These are phyloP conservation scores for Vicia sativa DNA, from an alignment of 306 rosid species.

Conservation along the genomic window DNA sequence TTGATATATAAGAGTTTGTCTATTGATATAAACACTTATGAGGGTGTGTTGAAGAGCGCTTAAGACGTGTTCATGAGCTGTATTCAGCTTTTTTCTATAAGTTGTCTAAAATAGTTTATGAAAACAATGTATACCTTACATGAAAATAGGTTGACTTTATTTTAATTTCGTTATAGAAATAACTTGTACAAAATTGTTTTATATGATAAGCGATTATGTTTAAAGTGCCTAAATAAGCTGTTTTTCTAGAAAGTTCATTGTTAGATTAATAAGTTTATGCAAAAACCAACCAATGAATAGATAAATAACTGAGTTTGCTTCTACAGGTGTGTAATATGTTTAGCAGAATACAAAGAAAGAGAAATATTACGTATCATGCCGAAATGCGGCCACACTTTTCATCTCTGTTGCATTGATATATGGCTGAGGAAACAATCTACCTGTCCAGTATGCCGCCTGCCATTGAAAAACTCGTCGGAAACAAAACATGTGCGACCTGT, in stretches of 20 bases:
- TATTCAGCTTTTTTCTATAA: background rate
- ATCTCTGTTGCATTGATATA: slow-evolving; percentile 87
- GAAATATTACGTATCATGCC: slow-evolving; percentile 92
- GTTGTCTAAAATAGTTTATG: background rate
- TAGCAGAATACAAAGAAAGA: slow-evolving; percentile 87
- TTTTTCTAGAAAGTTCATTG: background rate
- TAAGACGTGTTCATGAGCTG: background rate
- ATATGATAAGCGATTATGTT: background rate
- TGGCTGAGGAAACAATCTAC: slow-evolving; percentile 93
- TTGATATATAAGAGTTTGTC: background rate
- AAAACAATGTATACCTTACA: background rate
- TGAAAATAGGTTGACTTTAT: background rate
- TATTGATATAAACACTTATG: background rate
- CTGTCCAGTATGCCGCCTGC: slow-evolving; percentile 92
- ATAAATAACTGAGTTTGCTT: slow-evolving; percentile 33
- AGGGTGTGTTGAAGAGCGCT: background rate
- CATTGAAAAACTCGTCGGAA: slow-evolving; percentile 64
- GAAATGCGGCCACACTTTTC: slow-evolving; percentile 87
- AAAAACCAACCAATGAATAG: slow-evolving; percentile 5
- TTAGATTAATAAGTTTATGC: slow-evolving; percentile 1
- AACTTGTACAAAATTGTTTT: background rate
- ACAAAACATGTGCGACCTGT: slow-evolving; percentile 66
- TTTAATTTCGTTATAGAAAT: no score
- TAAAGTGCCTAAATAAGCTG: background rate
- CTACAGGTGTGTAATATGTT: slow-evolving; percentile 89